These are phyloP conservation scores for Naganishia randhawae DNA, from an alignment of 768 basidiomycete genomes.

Conservation along the genomic window DNA sequence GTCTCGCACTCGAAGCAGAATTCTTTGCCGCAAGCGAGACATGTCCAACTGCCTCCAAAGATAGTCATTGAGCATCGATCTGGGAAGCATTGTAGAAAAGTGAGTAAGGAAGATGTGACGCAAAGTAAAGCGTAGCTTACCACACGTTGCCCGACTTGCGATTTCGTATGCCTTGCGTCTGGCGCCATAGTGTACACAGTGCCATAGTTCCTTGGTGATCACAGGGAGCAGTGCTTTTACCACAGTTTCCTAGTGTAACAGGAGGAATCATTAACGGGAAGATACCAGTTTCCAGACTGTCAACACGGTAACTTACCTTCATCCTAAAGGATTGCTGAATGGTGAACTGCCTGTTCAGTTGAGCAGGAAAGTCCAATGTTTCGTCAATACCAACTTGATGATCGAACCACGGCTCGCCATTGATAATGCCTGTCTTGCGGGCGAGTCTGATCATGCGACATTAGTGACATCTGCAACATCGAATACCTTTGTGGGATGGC, in stretches of 20 bases:
- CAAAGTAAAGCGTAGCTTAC: conserved; percentile 53
- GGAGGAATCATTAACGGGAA: neutral
- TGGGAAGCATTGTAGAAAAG: conserved; percentile 47
- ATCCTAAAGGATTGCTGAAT: conserved; percentile 34
- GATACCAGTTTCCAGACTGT: neutral
- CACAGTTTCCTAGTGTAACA: conserved; percentile 29
- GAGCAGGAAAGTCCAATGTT: conserved; percentile 35
- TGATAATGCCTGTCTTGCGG: conserved; percentile 37
- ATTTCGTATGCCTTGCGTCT: conserved; percentile 72
- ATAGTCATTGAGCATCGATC: conserved; percentile 93
- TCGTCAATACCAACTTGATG: conserved; percentile 33
- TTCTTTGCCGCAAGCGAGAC: conserved; percentile 83
- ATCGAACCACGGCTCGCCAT: conserved; percentile 38
- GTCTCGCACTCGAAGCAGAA: conserved; percentile 75
- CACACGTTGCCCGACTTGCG: conserved; percentile 79
- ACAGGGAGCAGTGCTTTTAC: conserved; percentile 41
- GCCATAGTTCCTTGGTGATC: conserved; percentile 42
- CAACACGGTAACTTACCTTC: conserved; percentile 34
- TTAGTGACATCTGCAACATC: neutral
- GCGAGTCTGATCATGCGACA: conserved; percentile 25
- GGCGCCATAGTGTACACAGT: conserved; percentile 58
- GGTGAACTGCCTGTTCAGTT: conserved; percentile 35
- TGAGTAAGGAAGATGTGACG: neutral
- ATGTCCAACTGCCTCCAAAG: conserved; percentile 86
- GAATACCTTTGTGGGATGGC: no score